Percentiles rank a stretch among this genome's conserved stretches.
These are phyloP conservation scores for Thalassia testudinum DNA, from an alignment of 116 monocot species.

Conservation along the genomic window DNA sequence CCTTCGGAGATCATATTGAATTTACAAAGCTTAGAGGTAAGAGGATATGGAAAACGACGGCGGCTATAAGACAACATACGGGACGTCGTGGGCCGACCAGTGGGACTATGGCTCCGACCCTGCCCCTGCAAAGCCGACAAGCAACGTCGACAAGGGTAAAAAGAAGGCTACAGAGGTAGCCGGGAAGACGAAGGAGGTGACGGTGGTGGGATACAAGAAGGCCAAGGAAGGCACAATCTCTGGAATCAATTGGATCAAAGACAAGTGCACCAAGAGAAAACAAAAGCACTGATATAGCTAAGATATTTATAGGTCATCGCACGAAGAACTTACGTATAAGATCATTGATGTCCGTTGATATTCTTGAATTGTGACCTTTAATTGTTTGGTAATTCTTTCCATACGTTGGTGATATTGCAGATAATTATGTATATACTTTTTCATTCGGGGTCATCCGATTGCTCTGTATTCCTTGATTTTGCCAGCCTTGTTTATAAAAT, in stretches of 20 bases:
- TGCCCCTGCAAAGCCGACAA: neutral
- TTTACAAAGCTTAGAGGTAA: no score
- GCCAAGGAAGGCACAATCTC: neutral
- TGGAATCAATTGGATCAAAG: neutral
- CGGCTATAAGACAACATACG: neutral
- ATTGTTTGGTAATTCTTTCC: no score
- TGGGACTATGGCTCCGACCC: neutral
- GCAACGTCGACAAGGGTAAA: neutral
- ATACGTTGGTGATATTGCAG: no score
- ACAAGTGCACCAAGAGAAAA: neutral
- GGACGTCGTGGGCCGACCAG: conserved; percentile 1
- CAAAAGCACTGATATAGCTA: neutral
- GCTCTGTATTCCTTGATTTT: no score
- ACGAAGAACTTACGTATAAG: no score
- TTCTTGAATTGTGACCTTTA: no score
- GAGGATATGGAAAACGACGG: neutral
- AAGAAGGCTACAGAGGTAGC: neutral
- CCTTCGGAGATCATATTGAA: no score
- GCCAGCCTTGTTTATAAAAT: no score
- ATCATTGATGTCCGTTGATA: no score
- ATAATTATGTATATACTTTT: no score
- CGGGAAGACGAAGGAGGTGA: neutral
- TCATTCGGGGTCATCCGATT: no score
- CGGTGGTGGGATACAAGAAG: neutral
- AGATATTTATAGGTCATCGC: no score